Evolutionary conservation across 305 asterid genomes (phyloP), one percentile per base, ranked within the genome.

Genomic region (Rubia balearica): DNA sequence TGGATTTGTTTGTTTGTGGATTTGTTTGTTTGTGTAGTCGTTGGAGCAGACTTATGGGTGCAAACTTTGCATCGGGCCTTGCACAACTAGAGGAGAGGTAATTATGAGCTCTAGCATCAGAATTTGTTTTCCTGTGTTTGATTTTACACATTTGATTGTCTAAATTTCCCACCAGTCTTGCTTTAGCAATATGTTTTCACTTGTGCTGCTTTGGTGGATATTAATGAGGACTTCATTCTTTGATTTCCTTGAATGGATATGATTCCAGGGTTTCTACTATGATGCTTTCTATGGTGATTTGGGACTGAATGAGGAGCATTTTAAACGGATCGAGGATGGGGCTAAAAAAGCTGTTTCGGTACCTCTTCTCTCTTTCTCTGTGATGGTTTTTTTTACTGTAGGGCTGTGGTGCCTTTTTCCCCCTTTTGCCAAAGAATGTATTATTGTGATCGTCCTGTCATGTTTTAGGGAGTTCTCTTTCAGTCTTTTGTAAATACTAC

Each of bases 51-150:
- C 91, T 17, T 93, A 88, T 81, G 98, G 97, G 27, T 93, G 98
- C 80, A 83, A 75, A 80, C 76, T 93, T 78, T 90, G 97, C 76
- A 90, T 90, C 56, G 96, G 98, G 57, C 98, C 97, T 1, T 93
- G 97, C 78, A 89, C 96, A 70, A 90, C 92, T 5, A 84, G 96
- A 83, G 96, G 96, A 56, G 98, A 90, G 97, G 97, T 93, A 77
- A 73, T 27, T 30, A 40, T 65, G 3, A 6, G 19, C 45, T 1
- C 30, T 27, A 27, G 30, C 72, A 67, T 53, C 19, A 4, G 43
- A 13, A 27, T 12, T 68, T 46, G 48, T 30, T 61, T 53, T 6
- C 3, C 3, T 7, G 14, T 27, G 8, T 19, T 1, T 61, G 6
- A 61, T 30, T 41, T 41, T 41, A 10, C 69, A 41, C 8, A 41